A percentile compares a stretch with the other conserved stretches of the same genome.
phyloP scores from a whole-genome alignment of 2,329 filamentous ascomycete species.

The Phialemoniopsis sp. region DNA sequence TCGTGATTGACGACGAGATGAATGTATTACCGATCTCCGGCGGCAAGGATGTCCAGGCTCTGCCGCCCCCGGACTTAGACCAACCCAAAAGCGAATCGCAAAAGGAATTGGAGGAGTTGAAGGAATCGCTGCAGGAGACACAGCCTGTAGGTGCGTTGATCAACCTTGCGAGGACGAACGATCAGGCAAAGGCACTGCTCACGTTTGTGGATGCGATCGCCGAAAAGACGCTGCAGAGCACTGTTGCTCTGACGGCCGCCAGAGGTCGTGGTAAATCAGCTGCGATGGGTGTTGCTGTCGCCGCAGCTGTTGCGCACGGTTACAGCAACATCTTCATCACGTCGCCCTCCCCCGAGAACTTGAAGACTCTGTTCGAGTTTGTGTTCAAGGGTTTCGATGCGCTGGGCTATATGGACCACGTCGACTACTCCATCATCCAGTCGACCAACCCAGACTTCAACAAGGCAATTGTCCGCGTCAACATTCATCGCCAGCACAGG shows the following conservation, averaged over 20 bases:
- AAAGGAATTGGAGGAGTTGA: constrained; percentile 78
- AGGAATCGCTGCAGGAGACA: constrained; percentile 80
- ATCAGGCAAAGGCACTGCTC: constrained; percentile 94
- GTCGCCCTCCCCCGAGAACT: constrained; percentile 92
- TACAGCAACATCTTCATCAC: constrained; percentile 99
- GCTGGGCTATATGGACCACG: constrained; percentile 87
- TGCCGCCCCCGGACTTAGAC: constrained; percentile 73
- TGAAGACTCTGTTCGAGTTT: constrained; percentile 98
- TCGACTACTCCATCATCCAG: constrained; percentile 97
- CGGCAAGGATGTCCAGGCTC: constrained; percentile 79
- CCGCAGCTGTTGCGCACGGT: constrained; percentile 88
- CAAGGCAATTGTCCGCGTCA: constrained; percentile 96
- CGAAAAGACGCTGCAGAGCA: constrained; percentile 92
- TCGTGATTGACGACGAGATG: constrained; percentile 96
- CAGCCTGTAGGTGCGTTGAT: constrained; percentile 83
- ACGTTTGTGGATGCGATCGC: constrained; percentile 96
- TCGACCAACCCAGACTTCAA: constrained; percentile 98
- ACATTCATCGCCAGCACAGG: constrained; percentile 89
- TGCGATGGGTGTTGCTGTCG: constrained; percentile 88
- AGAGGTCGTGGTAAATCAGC: constrained; percentile 97
- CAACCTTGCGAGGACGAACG: constrained; percentile 81
- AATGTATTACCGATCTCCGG: constrained; percentile 97
- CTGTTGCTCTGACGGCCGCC: constrained; percentile 87
- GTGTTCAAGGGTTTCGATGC: constrained; percentile 98
- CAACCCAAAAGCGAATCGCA: constrained; percentile 70